phyloP scores from a whole-genome alignment of 495 filamentous ascomycete species.

The Chaetomium tenue region DNA sequence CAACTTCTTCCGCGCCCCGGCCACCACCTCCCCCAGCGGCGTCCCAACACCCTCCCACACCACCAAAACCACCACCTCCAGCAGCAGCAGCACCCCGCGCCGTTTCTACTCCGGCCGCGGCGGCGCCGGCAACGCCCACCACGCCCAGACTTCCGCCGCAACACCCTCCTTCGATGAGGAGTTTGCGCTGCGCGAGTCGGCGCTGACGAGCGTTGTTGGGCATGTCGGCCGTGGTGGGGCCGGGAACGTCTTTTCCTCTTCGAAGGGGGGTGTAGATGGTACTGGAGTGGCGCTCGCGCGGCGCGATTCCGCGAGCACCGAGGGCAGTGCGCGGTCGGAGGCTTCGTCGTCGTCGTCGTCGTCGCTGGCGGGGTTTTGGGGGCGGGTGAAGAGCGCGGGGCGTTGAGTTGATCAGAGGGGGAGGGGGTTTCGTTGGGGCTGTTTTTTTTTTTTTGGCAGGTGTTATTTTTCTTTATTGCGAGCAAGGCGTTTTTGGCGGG shows the following conservation, averaged over 20 bases:
- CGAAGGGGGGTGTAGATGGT: background rate
- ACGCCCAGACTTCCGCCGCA: too few relatives aligned
- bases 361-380: constrained; percentile 25
- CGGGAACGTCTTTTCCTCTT: constrained; percentile 63
- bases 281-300: constrained; percentile 15
- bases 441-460: background rate
- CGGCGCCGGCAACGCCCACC: constrained; percentile 79
- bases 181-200: constrained; percentile 61
- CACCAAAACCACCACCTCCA: constrained; percentile 31
- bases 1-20: constrained; percentile 72
- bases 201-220: constrained; percentile 54
- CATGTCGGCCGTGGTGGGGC: constrained; percentile 87
- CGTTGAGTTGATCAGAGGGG: background rate
- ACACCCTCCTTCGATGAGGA: constrained; percentile 76
- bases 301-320: constrained; percentile 37
- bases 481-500: constrained; percentile 25
- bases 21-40: constrained; percentile 52
- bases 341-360: too few relatives aligned
- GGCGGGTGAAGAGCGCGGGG: constrained; percentile 27
- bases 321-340: constrained; percentile 24
- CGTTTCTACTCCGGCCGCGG: constrained; percentile 80
- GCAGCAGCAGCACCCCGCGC: constrained; percentile 43
- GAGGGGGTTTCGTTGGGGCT: background rate
- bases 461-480: constrained; percentile 1
- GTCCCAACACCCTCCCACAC: constrained; percentile 34